A percentile compares a stretch with the other conserved stretches of the same genome.
Conservation (phyloP, 1,284 basidiomycete species). For the Neotropicomus parvogracilis region DNA sequence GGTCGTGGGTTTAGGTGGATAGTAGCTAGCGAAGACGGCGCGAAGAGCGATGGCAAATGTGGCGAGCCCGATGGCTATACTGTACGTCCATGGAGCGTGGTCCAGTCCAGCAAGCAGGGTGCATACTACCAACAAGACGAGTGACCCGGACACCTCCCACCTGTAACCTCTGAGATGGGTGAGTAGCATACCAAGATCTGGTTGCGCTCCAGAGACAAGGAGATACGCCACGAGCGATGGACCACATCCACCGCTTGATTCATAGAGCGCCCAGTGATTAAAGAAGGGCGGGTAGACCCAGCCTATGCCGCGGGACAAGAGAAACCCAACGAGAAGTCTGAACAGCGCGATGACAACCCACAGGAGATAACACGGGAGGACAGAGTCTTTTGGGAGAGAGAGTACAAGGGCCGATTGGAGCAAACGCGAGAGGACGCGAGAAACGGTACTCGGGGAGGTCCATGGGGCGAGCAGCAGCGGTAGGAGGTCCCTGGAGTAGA, state of each 20-base stretch:
- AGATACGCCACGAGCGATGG: constrained; percentile 32
- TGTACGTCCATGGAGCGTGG: constrained; percentile 39
- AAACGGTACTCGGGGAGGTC: constrained; percentile 17
- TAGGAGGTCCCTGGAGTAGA: constrained; percentile 22
- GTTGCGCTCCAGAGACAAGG: constrained; percentile 15
- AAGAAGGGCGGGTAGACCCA: constrained; percentile 40
- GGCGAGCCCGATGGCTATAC: constrained; percentile 25
- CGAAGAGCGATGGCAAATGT: constrained; percentile 13
- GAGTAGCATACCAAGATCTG: constrained; percentile 4
- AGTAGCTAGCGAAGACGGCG: background rate
- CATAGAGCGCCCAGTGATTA: constrained; percentile 40
- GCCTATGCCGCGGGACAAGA: constrained; percentile 38
- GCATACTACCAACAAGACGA: constrained; percentile 12
- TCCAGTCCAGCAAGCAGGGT: constrained; percentile 31
- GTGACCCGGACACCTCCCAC: constrained; percentile 17
- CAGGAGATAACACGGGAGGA: constrained; percentile 22
- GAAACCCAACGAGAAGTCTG: constrained; percentile 30
- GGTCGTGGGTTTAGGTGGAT: background rate
- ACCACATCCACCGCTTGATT: constrained; percentile 37
- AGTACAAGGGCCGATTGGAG: constrained; percentile 20
- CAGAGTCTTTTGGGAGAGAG: constrained; percentile 11
- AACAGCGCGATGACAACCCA: constrained; percentile 34
- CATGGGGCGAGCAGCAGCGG: constrained; percentile 25
- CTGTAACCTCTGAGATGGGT: constrained; percentile 10
- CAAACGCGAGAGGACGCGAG: constrained; percentile 19